Evolutionary conservation across 352 stramenopile species (phyloP), one percentile per base, ranked within the genome.

Genomic region (Phytophthora capsici): DNA sequence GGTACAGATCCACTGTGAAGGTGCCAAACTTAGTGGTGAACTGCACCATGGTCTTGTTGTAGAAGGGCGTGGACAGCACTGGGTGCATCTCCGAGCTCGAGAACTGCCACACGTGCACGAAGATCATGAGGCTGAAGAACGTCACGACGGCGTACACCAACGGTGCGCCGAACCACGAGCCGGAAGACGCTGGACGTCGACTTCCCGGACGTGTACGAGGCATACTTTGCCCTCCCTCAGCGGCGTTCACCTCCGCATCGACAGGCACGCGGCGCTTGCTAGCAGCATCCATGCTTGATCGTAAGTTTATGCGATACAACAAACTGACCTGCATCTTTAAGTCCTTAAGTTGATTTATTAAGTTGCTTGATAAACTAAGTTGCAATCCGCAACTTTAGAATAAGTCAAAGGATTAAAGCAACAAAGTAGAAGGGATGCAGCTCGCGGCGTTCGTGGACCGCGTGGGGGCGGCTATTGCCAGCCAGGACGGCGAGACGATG

Each of bases 31-130:
- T 91, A 54, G 87, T 95, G 16, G 78, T 75, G 56, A 95, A 84
- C 61, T 91, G 57, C 61, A 90, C 85, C 87, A 95, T 93, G 28
- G 72, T 86, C 65, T 92, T 89, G 59, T 93, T 91, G 64, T 80
- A 69, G 68, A 93, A 95, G 12, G 76, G 77, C 59, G 80, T 73
- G 8, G 72, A 67, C 32, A 94, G 75, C 45, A 81, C 72, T 43
- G 74, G 75, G 46, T 73, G 57, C 52, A 66, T 69, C 36, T 70
- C 43, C 12, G 50, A 66, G 43, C 63, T 76, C 40, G 83, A 88
- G 63, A 90, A 89, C 62, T 90, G 73, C 69, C 78, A 90, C 50
- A 90, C 73, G 64, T 86, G 81, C 57, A 83, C 73, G 20, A 80
- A 57, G 61, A 85, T 86, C 65, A 84, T 72, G 63, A 90, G 48